Base-by-base conservation (phyloP, 805 yeast genomes). In the Metschnikowia santaceciliae region DNA sequence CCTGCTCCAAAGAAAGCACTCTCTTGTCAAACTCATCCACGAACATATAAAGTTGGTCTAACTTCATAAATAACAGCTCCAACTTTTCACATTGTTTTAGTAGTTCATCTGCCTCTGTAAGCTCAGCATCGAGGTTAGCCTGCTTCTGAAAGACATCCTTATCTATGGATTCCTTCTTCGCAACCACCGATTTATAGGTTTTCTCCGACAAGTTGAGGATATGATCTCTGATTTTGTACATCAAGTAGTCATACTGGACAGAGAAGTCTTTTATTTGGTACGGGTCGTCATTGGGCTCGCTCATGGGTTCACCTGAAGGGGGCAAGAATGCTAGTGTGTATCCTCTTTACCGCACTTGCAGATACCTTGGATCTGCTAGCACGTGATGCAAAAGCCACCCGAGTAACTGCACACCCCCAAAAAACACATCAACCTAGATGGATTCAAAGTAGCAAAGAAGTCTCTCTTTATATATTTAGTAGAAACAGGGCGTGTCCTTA, bases 201-300 rank as follows among this genome's bases (percentile, higher is more conserved):
- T 47, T 49, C 14, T 78, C 76, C 6, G 81, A 73, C 22, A 83
- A 64, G 2, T 71, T 67, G 20, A 74, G 66, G 6, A 86, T 75
- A 48, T 77, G 75, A 53, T 82, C 87, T 42, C 77, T 75, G 46
- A 87, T 83, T 61, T 80, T 81, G 67, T 72, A 83, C 62, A 86
- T 62, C 37, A 87, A 64, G 57, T 84, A 83, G 58, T 87, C 92
- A 61, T 79, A 86, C 48, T 77, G 78, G 22, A 84, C 69, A 0
- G 87, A 80, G 40, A 87, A 67, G 50, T 78, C 75, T 57, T 81
- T 78, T 15, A 86, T 74, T 11, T 83, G 80, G 23, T 86, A 67
- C 1, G 90, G 89, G 64, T 86, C 91, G 22, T 76, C 79, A 34
- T 39, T 44, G 4, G 47, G 34, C 32, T 42, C 46, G 22, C 32